Evolutionary conservation across 2,329 filamentous ascomycete species (phyloP).

Genomic region (Colletotrichum truncatum): DNA sequence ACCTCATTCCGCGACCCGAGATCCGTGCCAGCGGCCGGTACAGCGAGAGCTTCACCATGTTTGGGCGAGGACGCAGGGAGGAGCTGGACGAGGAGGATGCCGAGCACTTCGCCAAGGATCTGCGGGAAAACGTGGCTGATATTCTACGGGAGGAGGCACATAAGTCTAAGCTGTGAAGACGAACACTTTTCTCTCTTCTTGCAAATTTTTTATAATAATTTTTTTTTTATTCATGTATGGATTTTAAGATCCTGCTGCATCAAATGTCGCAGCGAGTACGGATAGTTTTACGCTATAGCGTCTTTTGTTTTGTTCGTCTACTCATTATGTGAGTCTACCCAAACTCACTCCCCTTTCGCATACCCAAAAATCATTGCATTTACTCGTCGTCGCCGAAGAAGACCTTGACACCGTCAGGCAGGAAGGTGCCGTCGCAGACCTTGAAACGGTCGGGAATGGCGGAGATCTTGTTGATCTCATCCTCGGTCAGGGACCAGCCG

Average conservation of each 20-base stretch:
- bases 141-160: conserved; percentile 45
- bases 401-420: conserved; percentile 72
- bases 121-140: conserved; percentile 59
- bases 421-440: conserved; percentile 79
- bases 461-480: conserved; percentile 76
- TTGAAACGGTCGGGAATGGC: conserved; percentile 81
- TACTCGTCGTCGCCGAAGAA: conserved; percentile 88
- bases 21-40: conserved; percentile 61
- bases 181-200: neutral
- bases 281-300: conserved; percentile 5
- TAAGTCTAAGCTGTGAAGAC: conserved; percentile 48
- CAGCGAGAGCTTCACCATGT: conserved; percentile 82
- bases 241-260: conserved; percentile 9
- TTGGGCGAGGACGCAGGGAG: conserved; percentile 76
- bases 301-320: conserved; percentile 6
- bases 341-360: neutral
- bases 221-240: conserved; percentile 19
- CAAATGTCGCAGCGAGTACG: neutral
- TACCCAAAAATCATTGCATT: conserved; percentile 22
- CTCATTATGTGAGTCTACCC: conserved; percentile 21
- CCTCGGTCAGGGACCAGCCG: conserved; percentile 76
- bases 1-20: conserved; percentile 88
- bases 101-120: conserved; percentile 62
- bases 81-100: conserved; percentile 83
- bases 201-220: conserved; percentile 1